phyloP scores from a whole-genome alignment of 192 early-diverging fungal genomes.

The Martensiomyces pterosporus region DNA sequence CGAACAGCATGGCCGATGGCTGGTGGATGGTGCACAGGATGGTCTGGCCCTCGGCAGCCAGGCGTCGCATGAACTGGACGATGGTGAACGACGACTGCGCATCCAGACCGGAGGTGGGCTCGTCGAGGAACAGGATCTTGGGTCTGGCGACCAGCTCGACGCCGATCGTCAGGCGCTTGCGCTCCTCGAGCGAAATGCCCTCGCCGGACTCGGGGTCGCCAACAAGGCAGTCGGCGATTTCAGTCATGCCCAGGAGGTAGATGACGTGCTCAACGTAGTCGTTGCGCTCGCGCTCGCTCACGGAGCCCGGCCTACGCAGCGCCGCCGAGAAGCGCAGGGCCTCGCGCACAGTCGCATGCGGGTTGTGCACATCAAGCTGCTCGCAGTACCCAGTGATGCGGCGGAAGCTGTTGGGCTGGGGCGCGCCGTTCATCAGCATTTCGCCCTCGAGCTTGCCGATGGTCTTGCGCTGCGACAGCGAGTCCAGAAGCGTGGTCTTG shows the following conservation, averaged over 20 bases:
- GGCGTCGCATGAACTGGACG: conserved; percentile 63
- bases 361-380: conserved; percentile 66
- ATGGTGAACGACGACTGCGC: conserved; percentile 82
- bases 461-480: conserved; percentile 65
- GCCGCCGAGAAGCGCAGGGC: conserved; percentile 75
- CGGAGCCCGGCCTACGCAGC: conserved; percentile 69
- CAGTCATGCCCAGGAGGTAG: conserved; percentile 67
- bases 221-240: conserved; percentile 71
- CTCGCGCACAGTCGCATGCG: conserved; percentile 65
- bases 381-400: conserved; percentile 66
- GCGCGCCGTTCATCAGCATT: conserved; percentile 64
- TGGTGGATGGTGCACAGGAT: conserved; percentile 89
- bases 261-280: conserved; percentile 63
- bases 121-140: conserved; percentile 74
- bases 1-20: conserved; percentile 78
- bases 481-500: conserved; percentile 79
- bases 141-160: conserved; percentile 83
- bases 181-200: conserved; percentile 80
- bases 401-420: conserved; percentile 39
- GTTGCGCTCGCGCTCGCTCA: conserved; percentile 42
- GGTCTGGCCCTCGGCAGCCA: conserved; percentile 65
- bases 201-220: conserved; percentile 53
- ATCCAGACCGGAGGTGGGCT: conserved; percentile 74
- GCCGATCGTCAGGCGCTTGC: conserved; percentile 80
- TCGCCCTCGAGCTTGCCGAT: conserved; percentile 57